Evolutionary conservation across 345 rosid species (phyloP), one percentile per base, ranked within the genome.

Genomic region (Pistacia atlantica): DNA sequence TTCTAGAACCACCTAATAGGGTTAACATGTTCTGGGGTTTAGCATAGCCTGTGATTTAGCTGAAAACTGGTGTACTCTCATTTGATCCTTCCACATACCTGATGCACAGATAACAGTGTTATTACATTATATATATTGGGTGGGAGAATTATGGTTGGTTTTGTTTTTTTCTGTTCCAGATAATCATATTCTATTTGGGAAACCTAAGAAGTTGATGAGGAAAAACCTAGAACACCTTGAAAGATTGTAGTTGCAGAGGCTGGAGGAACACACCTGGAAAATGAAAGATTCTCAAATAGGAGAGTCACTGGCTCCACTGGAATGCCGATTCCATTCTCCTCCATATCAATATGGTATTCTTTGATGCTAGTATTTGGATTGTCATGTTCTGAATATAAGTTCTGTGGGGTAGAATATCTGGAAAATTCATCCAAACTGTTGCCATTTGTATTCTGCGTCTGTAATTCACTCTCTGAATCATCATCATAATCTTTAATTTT

Each of bases 281-380:
- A 84, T 71, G 84, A 72, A 33, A 84, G 55, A 59, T 72, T 46
- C 64, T 80, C 76, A 33, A 80, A 80, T 33, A 78, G 48, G 54
- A 80, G 77, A 72, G 71, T 78, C 57, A 72, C 72, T 64, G 76
- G 80, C 80, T 83, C 56, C 46, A 83, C 75, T 45, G 79, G 79
- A 67, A 83, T 64, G 61, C 75, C 77, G 31, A 78, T 67, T 45
- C 52, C 78, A 45, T 75, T 71, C 46, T 42, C 63, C 37, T 80
- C 73, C 13, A 80, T 12, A 49, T 83, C 73, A 65, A 71, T 17
- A 16, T 49, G 70, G 37, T 74, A 55, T 63, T 83, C 75, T 42
- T 71, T 49, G 14, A 65, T 56, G 75, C 79, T 72, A 55, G 42
- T 63, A 9, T 62, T 72, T 18, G 25, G 66, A 45, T 45, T 57